phyloP scores from a whole-genome alignment of 2,329 filamentous ascomycete genomes.

The Trichothecium roseum region DNA sequence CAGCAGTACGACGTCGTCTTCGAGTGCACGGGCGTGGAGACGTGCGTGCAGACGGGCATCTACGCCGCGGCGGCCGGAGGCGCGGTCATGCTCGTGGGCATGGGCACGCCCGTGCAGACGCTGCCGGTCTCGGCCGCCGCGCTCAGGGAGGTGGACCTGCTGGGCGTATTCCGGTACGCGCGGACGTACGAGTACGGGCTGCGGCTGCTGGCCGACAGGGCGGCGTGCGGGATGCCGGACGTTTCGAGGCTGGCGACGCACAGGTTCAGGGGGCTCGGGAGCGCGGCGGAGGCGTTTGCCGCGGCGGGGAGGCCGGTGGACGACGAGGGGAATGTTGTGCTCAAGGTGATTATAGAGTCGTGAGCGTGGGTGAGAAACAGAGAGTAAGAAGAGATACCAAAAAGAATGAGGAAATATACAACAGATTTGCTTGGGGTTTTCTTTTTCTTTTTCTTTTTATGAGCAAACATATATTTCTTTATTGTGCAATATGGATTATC shows the following conservation, averaged over 20 bases:
- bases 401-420: background rate
- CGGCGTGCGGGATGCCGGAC: slow-evolving; percentile 7
- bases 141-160: slow-evolving; percentile 57
- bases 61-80: slow-evolving; percentile 51
- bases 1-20: slow-evolving; percentile 6
- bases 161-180: slow-evolving; percentile 62
- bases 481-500: no score
- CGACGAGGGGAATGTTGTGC: slow-evolving; percentile 8
- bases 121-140: slow-evolving; percentile 59
- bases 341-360: slow-evolving; percentile 11
- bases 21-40: slow-evolving; percentile 8
- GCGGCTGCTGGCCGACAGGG: slow-evolving; percentile 7
- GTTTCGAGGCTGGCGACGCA: slow-evolving; percentile 9
- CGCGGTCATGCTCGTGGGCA: slow-evolving; percentile 61
- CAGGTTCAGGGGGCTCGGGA: slow-evolving; percentile 6
- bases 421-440: background rate
- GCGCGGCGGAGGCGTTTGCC: slow-evolving; percentile 7
- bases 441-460: no score
- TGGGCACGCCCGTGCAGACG: slow-evolving; percentile 61
- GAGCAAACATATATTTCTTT: no score
- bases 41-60: slow-evolving; percentile 7
- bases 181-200: slow-evolving; percentile 11
- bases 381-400: background rate
- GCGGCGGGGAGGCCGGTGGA: slow-evolving; percentile 8
- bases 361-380: no score